These are phyloP conservation scores for Lipomyces anomalus DNA, from an alignment of 805 yeast genomes.

Conservation along the genomic window DNA sequence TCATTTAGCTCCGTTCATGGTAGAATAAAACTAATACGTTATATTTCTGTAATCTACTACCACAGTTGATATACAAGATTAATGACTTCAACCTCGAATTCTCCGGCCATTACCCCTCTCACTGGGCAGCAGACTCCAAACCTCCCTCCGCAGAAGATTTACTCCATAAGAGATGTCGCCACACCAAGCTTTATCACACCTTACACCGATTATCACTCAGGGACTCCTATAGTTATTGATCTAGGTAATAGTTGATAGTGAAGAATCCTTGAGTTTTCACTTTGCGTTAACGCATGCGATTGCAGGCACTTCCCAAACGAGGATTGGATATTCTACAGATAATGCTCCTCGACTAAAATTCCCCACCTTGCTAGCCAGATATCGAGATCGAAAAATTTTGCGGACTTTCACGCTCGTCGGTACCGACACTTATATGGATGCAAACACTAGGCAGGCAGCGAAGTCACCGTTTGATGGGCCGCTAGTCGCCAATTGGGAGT, in stretches of 20 bases:
- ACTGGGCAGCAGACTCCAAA: too few relatives aligned
- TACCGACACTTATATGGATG: constrained; percentile 69
- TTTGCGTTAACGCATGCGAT: constrained; percentile 18
- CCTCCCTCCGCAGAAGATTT: constrained; percentile 24
- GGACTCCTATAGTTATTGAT: constrained; percentile 81
- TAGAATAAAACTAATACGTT: too few relatives aligned
- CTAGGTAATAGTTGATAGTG: constrained; percentile 64
- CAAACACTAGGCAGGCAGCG: constrained; percentile 59
- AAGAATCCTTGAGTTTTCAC: constrained; percentile 59
- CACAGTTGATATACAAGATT: too few relatives aligned
- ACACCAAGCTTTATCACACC: constrained; percentile 39
- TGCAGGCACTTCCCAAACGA: constrained; percentile 32
- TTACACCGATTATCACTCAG: constrained; percentile 44
- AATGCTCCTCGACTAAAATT: constrained; percentile 38
- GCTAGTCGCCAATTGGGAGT: constrained; percentile 87
- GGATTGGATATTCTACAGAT: constrained; percentile 33
- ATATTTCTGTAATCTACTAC: too few relatives aligned
- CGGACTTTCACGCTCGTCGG: constrained; percentile 65
- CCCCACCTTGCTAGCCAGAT: constrained; percentile 64
- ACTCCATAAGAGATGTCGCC: constrained; percentile 29
- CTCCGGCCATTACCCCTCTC: too few relatives aligned
- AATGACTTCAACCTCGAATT: too few relatives aligned
- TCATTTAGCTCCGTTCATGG: too few relatives aligned
- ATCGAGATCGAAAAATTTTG: constrained; percentile 68
- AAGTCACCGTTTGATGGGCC: constrained; percentile 84